phyloP scores from a whole-genome alignment of 2,329 filamentous ascomycete genomes.

The Knoxdaviesia capensis region DNA sequence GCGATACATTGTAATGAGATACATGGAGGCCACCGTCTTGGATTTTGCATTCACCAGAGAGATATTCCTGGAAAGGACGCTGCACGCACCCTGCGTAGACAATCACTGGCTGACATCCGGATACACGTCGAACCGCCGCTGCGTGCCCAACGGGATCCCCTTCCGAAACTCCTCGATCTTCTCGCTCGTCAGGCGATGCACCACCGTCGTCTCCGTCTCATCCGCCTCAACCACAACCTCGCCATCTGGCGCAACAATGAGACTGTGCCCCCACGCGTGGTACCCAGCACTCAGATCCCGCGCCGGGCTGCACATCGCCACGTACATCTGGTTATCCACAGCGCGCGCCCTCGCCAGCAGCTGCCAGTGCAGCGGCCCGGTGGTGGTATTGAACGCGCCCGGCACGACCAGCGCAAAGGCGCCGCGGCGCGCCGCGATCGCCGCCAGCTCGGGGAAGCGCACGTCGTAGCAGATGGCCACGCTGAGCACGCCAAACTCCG shows the following conservation, averaged over 20 bases:
- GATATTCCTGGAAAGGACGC: too few species aligned
- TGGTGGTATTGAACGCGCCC: constrained; percentile 92
- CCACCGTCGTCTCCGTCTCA: constrained; percentile 57
- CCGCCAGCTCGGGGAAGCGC: constrained; percentile 85
- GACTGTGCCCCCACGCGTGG: constrained; percentile 78
- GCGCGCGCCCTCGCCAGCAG: constrained; percentile 66
- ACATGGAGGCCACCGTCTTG: too few species aligned
- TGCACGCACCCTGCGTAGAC: too few species aligned
- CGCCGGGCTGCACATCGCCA: constrained; percentile 80
- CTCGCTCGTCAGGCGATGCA: constrained; percentile 47
- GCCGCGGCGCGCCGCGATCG: constrained; percentile 68
- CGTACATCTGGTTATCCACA: constrained; percentile 86
- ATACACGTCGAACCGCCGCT: constrained; percentile 90
- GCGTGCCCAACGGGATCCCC: constrained; percentile 65
- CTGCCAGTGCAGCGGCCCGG: constrained; percentile 80
- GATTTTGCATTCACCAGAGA: too few species aligned
- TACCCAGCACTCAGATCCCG: constrained; percentile 60
- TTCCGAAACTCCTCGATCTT: constrained; percentile 57
- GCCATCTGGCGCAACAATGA: constrained; percentile 77
- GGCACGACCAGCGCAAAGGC: constrained; percentile 81
- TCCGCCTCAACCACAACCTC: constrained; percentile 60
- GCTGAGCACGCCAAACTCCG: constrained; percentile 71
- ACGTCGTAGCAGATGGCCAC: constrained; percentile 96
- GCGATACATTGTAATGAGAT: too few species aligned
- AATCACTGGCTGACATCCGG: constrained; percentile 51